phyloP scores from a whole-genome alignment of 2,329 filamentous ascomycete genomes.

The Penicillium sp. region DNA sequence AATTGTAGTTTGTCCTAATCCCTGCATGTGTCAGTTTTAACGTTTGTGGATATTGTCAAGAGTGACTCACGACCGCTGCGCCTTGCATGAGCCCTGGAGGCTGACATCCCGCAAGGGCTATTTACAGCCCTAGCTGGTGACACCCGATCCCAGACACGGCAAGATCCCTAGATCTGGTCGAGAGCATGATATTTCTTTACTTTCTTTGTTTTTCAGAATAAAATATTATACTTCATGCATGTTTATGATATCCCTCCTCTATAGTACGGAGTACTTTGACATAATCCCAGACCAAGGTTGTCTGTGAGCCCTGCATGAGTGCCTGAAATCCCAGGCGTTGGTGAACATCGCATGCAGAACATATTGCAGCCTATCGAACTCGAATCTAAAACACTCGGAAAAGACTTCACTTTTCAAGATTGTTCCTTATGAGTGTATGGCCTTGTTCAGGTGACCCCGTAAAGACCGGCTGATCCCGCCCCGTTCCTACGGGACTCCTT shows the following conservation, averaged over 20 bases:
- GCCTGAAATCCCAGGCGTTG: constrained; percentile 1
- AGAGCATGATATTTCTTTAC: not conserved
- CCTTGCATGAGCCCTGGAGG: constrained; percentile 5
- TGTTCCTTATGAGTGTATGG: not conserved
- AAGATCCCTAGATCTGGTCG: not conserved
- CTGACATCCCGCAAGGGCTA: constrained; percentile 1
- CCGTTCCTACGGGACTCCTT: not conserved
- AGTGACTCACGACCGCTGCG: constrained; percentile 2
- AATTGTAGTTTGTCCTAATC: not conserved
- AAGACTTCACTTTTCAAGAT: not conserved
- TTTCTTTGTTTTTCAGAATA: not conserved
- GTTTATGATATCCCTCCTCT: not conserved
- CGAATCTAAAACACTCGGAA: not conserved
- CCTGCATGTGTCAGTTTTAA: not conserved
- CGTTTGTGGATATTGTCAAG: not conserved
- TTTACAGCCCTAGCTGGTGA: not conserved
- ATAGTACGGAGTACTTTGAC: not conserved
- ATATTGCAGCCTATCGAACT: not conserved
- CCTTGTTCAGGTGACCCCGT: not conserved
- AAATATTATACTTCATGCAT: not conserved
- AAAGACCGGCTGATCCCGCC: constrained; percentile 23
- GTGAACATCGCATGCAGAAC: not conserved
- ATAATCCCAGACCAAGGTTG: not conserved
- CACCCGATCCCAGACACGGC: not conserved
- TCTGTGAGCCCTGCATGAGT: not conserved